Percentiles rank a stretch among this genome's conserved stretches.
phyloP scores from a whole-genome alignment of 768 basidiomycete species.

The Thelephora ganbajun region DNA sequence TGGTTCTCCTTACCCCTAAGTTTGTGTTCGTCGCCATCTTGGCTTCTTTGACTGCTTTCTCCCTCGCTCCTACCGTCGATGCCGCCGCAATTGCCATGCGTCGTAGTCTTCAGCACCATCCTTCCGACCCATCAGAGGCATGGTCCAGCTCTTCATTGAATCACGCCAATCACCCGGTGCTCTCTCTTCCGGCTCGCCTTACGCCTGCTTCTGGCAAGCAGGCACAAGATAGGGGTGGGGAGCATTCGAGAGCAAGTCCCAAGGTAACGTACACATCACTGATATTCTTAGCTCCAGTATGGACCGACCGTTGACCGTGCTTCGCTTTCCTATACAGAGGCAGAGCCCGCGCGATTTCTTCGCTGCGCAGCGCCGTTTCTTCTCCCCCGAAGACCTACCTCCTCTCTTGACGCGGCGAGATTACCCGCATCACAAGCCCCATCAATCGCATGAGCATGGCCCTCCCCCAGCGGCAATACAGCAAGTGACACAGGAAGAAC shows the following conservation, averaged over 20 bases:
- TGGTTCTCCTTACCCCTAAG: constrained; percentile 35
- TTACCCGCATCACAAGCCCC: background rate
- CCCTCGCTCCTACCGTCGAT: constrained; percentile 25
- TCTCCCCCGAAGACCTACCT: background rate
- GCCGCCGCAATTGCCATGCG: constrained; percentile 14
- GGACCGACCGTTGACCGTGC: no score
- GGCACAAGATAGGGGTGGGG: background rate
- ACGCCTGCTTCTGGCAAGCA: background rate
- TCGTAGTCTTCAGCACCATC: background rate
- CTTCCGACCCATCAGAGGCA: constrained; percentile 9
- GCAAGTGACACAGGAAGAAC: no score
- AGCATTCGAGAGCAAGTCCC: no score
- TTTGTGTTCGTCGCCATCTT: constrained; percentile 34
- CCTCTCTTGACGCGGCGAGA: background rate
- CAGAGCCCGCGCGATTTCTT: no score
- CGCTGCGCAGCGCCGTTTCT: background rate
- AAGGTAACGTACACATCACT: no score
- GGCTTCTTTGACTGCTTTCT: constrained; percentile 29
- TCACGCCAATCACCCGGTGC: background rate
- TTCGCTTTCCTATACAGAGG: no score
- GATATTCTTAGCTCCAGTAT: no score
- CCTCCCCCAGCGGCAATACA: no score
- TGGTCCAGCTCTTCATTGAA: background rate
- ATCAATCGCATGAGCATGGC: no score
- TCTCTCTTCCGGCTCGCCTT: constrained; percentile 3